Evolutionary conservation across 176 grass and related monocot genomes (phyloP).

Genomic region (Avena insularis): DNA sequence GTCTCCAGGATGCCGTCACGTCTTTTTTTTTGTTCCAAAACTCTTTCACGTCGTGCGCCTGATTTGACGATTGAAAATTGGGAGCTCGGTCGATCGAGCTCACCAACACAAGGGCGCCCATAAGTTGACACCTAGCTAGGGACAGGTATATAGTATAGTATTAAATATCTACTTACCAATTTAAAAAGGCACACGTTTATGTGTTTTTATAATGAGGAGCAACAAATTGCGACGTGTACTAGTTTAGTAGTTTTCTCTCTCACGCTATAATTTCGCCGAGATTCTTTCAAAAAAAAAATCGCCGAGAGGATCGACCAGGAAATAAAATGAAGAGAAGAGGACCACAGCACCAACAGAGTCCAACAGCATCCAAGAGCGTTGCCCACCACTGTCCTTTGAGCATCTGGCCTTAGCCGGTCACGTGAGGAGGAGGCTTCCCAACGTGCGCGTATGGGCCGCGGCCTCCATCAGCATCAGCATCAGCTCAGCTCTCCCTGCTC

Average conservation of each 20-base stretch:
- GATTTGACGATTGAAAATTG: constrained; percentile 18
- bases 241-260: not conserved
- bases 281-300: not conserved
- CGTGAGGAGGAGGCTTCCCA: constrained; percentile 44
- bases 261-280: constrained; percentile 1
- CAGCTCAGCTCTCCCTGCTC: constrained; percentile 42
- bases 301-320: not conserved
- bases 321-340: constrained; percentile 28
- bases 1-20: constrained; percentile 31
- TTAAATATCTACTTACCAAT: not conserved
- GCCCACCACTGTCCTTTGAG: constrained; percentile 42
- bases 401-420: constrained; percentile 29
- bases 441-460: constrained; percentile 49
- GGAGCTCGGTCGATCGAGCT: not conserved
- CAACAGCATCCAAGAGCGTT: constrained; percentile 56
- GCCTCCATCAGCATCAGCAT: constrained; percentile 9
- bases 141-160: not conserved
- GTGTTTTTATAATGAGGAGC: not conserved
- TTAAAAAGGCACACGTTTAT: not conserved
- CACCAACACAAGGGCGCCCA: not conserved
- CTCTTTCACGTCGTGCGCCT: not conserved
- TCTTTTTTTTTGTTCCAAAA: constrained; percentile 14
- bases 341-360: constrained; percentile 16
- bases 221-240: not conserved
- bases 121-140: not conserved